A percentile compares a stretch with the other conserved stretches of the same genome.
Conservation (phyloP, 139 green algal genomes). For the Coelastrella sp. region DNA sequence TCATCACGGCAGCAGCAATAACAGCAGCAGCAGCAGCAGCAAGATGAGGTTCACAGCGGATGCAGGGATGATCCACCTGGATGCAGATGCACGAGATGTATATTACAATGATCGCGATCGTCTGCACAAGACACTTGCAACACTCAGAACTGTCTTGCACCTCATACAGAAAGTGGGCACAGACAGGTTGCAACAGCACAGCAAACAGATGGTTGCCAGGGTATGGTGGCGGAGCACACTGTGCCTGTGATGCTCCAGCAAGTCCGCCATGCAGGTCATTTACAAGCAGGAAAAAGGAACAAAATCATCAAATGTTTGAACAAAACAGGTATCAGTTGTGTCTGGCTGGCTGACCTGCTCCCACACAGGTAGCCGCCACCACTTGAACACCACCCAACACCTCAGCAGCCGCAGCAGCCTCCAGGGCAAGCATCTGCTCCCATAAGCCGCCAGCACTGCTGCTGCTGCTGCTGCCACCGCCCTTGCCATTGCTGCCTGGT, state of each 20-base stretch:
- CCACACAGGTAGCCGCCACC: slow-evolving; percentile 64
- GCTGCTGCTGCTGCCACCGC: neutral
- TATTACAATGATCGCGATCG: too few species aligned
- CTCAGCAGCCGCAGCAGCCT: slow-evolving; percentile 59
- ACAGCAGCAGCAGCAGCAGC: neutral
- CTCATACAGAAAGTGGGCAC: too few species aligned
- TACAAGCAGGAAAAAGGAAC: neutral
- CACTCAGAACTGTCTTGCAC: too few species aligned
- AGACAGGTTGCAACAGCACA: neutral
- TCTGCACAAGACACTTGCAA: too few species aligned
- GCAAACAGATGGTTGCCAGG: neutral
- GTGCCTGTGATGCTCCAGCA: too few species aligned
- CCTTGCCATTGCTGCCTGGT: slow-evolving; percentile 12
- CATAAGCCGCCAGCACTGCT: slow-evolving; percentile 16
- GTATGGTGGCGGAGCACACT: too few species aligned
- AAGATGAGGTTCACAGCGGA: neutral
- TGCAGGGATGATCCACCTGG: neutral
- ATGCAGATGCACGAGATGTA: too few species aligned
- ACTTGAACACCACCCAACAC: slow-evolving; percentile 65
- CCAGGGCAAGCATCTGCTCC: slow-evolving; percentile 55
- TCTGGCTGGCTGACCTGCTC: slow-evolving; percentile 14
- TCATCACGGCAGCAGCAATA: neutral
- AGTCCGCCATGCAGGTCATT: too few species aligned
- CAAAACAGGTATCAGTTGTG: neutral
- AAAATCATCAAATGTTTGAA: neutral